Percentiles rank a stretch among this genome's conserved stretches.
Conservation (phyloP, 306 rosid species). For the Begonia loranthoides region DNA sequence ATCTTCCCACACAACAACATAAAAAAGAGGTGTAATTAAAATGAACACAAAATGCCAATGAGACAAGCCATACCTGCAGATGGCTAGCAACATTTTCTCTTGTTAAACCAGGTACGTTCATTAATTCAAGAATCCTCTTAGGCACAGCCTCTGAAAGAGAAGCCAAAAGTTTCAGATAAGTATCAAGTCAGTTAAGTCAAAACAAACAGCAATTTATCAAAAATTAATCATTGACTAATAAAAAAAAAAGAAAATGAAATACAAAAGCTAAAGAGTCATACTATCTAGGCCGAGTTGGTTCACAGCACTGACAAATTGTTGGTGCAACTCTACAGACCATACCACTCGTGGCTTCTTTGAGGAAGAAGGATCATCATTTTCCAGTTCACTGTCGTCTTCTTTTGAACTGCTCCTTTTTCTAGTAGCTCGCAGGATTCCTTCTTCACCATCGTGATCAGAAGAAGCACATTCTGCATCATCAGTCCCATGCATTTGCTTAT, state of each 20-base stretch:
- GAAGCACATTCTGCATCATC: slow-evolving; percentile 46
- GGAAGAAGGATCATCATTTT: slow-evolving; percentile 32
- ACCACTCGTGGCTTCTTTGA: slow-evolving; percentile 47
- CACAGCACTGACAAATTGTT: slow-evolving; percentile 37
- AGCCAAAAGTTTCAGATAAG: not conserved
- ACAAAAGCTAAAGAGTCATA: slow-evolving; percentile 18
- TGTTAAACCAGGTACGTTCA: slow-evolving; percentile 49
- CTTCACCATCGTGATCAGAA: slow-evolving; percentile 36
- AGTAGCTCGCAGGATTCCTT: slow-evolving; percentile 28
- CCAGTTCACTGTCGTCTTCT: slow-evolving; percentile 45
- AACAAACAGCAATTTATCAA: not conserved
- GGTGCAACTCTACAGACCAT: slow-evolving; percentile 49
- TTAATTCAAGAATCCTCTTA: slow-evolving; percentile 45
- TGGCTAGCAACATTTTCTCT: slow-evolving; percentile 71
- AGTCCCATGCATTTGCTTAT: slow-evolving; percentile 26
- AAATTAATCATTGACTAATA: not conserved
- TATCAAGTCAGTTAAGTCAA: not conserved
- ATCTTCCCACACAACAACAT: too few species aligned
- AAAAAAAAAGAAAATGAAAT: not conserved
- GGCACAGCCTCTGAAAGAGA: slow-evolving; percentile 59
- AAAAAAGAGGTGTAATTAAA: too few species aligned
- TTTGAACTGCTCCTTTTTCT: slow-evolving; percentile 41
- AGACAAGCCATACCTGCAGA: slow-evolving; percentile 33
- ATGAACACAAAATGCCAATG: too few species aligned
- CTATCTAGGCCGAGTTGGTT: slow-evolving; percentile 54